Evolutionary conservation across 2,329 filamentous ascomycete genomes (phyloP).

Genomic region (Purpureocillium lavendulum): DNA sequence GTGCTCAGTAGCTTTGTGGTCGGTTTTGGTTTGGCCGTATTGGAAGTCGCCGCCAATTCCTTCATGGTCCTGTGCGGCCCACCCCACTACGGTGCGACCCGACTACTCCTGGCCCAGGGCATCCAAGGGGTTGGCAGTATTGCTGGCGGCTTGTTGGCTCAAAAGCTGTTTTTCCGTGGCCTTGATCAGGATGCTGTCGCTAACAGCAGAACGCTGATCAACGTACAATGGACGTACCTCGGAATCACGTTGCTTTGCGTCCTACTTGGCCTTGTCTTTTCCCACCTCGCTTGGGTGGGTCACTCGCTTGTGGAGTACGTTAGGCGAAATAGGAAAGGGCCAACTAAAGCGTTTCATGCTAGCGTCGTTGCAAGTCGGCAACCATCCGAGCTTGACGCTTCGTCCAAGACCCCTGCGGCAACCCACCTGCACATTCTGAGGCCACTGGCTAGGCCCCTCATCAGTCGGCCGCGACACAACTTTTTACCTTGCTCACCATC

Average conservation of each 20-base stretch:
- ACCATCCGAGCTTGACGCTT: too few relatives aligned
- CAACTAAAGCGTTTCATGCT: too few relatives aligned
- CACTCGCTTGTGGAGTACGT: too few relatives aligned
- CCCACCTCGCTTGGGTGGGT: too few relatives aligned
- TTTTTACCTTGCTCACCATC: too few relatives aligned
- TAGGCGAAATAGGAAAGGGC: too few relatives aligned
- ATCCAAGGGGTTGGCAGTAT: conserved; percentile 68
- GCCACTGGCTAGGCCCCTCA: too few relatives aligned
- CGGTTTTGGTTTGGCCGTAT: conserved; percentile 65
- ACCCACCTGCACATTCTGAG: too few relatives aligned
- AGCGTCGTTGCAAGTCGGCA: too few relatives aligned
- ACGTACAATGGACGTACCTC: conserved; percentile 82
- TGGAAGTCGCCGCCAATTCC: conserved; percentile 76
- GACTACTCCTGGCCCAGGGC: conserved; percentile 67
- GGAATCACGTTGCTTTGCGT: conserved; percentile 69
- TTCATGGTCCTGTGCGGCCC: conserved; percentile 67
- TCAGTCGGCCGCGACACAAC: too few relatives aligned
- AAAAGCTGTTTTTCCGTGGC: conserved; percentile 63
- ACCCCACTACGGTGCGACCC: conserved; percentile 61
- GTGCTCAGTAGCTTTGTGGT: conserved; percentile 67
- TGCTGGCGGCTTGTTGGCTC: conserved; percentile 62
- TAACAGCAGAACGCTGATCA: conserved; percentile 47
- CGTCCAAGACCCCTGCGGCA: too few relatives aligned
- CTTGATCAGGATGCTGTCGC: conserved; percentile 32
- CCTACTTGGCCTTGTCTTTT: conserved; percentile 59